Base-by-base conservation (phyloP, 1,139 yeast species). In the Taphrina flavorubra region DNA sequence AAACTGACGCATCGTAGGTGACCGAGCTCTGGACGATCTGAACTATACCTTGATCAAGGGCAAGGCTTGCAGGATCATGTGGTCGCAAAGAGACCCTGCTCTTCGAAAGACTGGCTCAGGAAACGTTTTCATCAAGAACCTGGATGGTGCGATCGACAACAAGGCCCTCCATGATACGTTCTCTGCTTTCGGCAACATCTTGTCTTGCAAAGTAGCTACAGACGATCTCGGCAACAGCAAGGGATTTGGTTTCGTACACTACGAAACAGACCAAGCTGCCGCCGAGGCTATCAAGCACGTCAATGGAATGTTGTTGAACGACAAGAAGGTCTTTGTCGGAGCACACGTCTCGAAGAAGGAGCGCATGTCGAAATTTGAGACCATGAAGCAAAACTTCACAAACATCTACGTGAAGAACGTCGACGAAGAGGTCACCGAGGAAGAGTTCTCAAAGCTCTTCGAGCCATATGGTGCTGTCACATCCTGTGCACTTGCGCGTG, bases 51-150 rank as follows among this genome's bases (percentile, higher is more conserved):
- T 87, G 77, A 87, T 94, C 82, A 94, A 92, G 82, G 98, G 97
- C 78, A 92, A 90, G 79, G 94, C 97, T 77, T 92, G 98, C 83
- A 92, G 99, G 83, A 94, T 94, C 84, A 95, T 95, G 99, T 92
- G 98, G 97, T 92, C 98, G 75, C 99, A 95, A 85, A 91, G 99
- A 83, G 98, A 94, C 81, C 99, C 99, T 74, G 86, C 97, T 73
- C 81, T 88, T 77, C 90, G 99, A 86, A 91, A 90, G 85, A 89
- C 89, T 78, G 98, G 98, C 80, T 90, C 91, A 74, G 97, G 97
- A 78, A 94, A 94, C 86, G 89, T 95, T 75, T 94, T 90, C 86
- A 94, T 94, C 84, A 94, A 94, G 88, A 95, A 94, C 87, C 87
- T 94, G 83, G 97, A 94, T 81, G 96, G 97, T 71, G 97, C 92